phyloP scores from a whole-genome alignment of 495 filamentous ascomycete species.

The Daldinia caldariorum region DNA sequence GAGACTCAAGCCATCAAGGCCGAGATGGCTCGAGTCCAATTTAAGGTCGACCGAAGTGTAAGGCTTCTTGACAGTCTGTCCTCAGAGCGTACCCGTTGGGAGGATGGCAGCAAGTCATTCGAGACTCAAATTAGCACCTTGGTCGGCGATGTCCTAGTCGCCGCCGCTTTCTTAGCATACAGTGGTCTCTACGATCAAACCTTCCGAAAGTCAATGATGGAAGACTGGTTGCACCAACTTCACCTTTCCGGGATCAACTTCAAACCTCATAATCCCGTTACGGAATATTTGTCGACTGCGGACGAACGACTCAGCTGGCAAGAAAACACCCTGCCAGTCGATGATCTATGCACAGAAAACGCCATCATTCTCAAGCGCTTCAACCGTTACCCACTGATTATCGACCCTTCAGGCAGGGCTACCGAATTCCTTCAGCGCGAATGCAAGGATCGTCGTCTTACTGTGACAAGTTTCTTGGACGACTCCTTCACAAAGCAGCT shows the following conservation, averaged over 20 bases:
- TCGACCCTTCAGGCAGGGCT: conserved; percentile 93
- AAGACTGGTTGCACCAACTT: conserved; percentile 95
- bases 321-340: conserved; percentile 92
- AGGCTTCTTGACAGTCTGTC: conserved; percentile 93
- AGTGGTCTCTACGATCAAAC: conserved; percentile 97
- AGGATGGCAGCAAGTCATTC: conserved; percentile 96
- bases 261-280: conserved; percentile 93
- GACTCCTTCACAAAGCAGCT: conserved; percentile 98
- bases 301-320: conserved; percentile 97
- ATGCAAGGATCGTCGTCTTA: conserved; percentile 90
- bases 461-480: conserved; percentile 97
- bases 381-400: conserved; percentile 97
- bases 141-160: conserved; percentile 92
- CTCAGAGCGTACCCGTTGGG: conserved; percentile 92
- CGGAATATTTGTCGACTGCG: conserved; percentile 95
- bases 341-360: conserved; percentile 98
- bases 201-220: conserved; percentile 95
- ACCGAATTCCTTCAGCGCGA: conserved; percentile 95
- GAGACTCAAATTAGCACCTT: conserved; percentile 97
- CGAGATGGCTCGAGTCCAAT: conserved; percentile 95
- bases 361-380: conserved; percentile 96
- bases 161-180: conserved; percentile 97
- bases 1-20: conserved; percentile 97
- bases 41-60: conserved; percentile 96
- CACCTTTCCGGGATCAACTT: conserved; percentile 87